A percentile compares a stretch with the other conserved stretches of the same genome.
These are phyloP conservation scores for Aaosphaeria arxii DNA, from an alignment of 2,329 filamentous ascomycete species.

Conservation along the genomic window DNA sequence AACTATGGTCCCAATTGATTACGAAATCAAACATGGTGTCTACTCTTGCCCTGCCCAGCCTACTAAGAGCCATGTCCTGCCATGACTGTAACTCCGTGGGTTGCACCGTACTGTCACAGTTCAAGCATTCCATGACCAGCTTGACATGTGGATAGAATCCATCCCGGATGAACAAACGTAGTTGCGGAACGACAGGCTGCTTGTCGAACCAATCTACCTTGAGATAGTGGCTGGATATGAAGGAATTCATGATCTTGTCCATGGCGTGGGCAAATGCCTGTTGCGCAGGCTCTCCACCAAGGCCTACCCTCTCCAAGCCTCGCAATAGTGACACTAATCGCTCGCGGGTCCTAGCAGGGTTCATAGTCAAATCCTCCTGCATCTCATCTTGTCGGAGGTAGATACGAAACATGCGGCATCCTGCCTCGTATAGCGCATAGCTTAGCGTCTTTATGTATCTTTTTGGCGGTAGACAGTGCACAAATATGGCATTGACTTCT, in stretches of 20 bases:
- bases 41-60: slow-evolving; percentile 67
- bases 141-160: slow-evolving; percentile 63
- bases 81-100: slow-evolving; percentile 59
- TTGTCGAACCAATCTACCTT: slow-evolving; percentile 57
- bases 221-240: slow-evolving; percentile 60
- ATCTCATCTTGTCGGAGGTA: slow-evolving; percentile 25
- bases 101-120: slow-evolving; percentile 22
- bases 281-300: slow-evolving; percentile 68
- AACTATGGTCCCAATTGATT: slow-evolving; percentile 68
- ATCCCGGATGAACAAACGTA: slow-evolving; percentile 67
- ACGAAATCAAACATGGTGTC: slow-evolving; percentile 77
- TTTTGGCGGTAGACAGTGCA: slow-evolving; percentile 56
- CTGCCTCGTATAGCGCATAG: slow-evolving; percentile 53
- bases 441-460: slow-evolving; percentile 55
- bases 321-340: slow-evolving; percentile 57
- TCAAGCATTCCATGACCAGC: slow-evolving; percentile 52
- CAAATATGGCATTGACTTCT: slow-evolving; percentile 64
- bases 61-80: slow-evolving; percentile 66
- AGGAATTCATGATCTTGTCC: slow-evolving; percentile 62
- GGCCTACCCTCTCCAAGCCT: slow-evolving; percentile 61
- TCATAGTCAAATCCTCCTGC: slow-evolving; percentile 11
- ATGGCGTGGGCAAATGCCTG: slow-evolving; percentile 70
- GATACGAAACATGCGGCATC: slow-evolving; percentile 46
- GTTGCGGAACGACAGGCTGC: slow-evolving; percentile 56
- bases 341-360: slow-evolving; percentile 39